phyloP scores from a whole-genome alignment of 1,284 basidiomycete genomes.

The Cutaneotrichosporon mucoides region DNA sequence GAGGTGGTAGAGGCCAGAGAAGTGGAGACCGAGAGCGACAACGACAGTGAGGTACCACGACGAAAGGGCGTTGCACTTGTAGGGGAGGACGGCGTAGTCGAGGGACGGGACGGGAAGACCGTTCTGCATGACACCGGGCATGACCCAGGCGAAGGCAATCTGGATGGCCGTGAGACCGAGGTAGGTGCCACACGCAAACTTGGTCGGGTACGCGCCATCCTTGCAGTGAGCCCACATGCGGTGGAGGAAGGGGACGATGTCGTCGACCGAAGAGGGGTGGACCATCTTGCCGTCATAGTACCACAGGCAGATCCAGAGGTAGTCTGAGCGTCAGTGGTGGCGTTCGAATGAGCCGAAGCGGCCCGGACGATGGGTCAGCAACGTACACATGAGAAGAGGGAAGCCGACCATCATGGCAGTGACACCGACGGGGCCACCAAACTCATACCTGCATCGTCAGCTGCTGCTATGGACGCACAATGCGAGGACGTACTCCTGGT shows the following conservation, averaged over 20 bases:
- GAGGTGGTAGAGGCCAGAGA: conserved; percentile 78
- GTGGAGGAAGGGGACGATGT: conserved; percentile 72
- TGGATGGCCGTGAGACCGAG: conserved; percentile 84
- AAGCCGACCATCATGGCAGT: conserved; percentile 92
- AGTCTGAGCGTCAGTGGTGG: conserved; percentile 71
- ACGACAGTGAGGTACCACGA: conserved; percentile 83
- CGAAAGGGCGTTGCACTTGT: conserved; percentile 92
- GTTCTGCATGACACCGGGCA: conserved; percentile 83
- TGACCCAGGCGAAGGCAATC: conserved; percentile 79
- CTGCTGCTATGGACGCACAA: too few species aligned
- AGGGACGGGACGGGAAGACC: conserved; percentile 86
- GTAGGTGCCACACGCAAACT: conserved; percentile 84
- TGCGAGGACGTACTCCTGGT: conserved; percentile 58
- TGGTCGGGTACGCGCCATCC: conserved; percentile 85
- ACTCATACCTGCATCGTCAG: conserved; percentile 71
- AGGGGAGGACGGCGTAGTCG: conserved; percentile 84
- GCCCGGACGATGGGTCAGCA: too few species aligned
- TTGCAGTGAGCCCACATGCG: conserved; percentile 80
- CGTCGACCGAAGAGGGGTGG: conserved; percentile 66
- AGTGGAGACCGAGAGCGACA: conserved; percentile 73
- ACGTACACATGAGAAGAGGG: conserved; percentile 56
- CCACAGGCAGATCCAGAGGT: conserved; percentile 96
- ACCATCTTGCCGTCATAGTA: conserved; percentile 88
- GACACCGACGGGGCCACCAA: conserved; percentile 90
- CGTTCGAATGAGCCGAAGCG: too few species aligned